Evolutionary conservation across 345 rosid species (phyloP), one percentile per base, ranked within the genome.

Genomic region (Salix arbutifolia): DNA sequence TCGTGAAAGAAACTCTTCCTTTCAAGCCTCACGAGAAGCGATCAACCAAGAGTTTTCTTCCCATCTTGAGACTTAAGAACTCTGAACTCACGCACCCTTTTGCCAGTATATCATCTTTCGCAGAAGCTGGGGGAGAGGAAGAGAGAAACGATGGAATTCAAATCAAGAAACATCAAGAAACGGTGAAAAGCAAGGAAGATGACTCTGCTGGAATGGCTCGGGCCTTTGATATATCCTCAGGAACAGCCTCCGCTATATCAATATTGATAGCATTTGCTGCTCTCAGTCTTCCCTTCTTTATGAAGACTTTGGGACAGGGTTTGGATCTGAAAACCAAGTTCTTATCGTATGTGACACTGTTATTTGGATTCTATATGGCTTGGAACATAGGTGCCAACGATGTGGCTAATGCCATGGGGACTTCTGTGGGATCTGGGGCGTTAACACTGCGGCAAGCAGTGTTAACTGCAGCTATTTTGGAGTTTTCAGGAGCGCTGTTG

Each of bases 301-400:
- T 96, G 97, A 88, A 87, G 84, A 91, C 94, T 28, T 74, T 91
- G 48, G 88, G 88, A 26, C 90, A 82, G 64, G 94, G 94, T 13
- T 74, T 90, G 65, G 85, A 81, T 53, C 67, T 88, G 25, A 96
- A 90, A 90, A 90, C 89, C 19, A 88, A 90, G 83, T 48, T 86
- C 7, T 80, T 96, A 70, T 91, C 98, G 6, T 93, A 93, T 69
- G 87, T 73, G 13, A 96, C 99, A 0, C 84, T 96, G 58, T 77
- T 96, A 71, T 91, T 90, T 42, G 99, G 98, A 60, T 96, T 93
- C 87, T 96, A 89, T 83, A 96, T 96, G 99, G 98, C 99, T 6
- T 93, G 99, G 97, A 96, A 96, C 80, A 96, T 96, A 14, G 99
- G 99, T 58, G 99, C 98, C 65, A 96, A 96, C 72, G 99, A 96